These are phyloP conservation scores for Strobilomyces echinocephalus DNA, from an alignment of 768 basidiomycete genomes.

Conservation along the genomic window DNA sequence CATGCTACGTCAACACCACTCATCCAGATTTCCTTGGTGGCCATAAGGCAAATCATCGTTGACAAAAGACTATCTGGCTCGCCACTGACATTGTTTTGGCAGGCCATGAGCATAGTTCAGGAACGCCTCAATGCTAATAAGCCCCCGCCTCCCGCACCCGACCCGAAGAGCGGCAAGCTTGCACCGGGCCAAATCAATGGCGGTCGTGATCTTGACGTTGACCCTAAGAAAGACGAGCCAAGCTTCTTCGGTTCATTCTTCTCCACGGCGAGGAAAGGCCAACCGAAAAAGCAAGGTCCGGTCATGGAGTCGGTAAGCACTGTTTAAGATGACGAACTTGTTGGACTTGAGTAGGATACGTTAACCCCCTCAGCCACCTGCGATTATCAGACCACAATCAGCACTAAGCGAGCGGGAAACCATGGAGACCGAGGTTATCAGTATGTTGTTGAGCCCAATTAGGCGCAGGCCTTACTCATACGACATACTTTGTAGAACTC, in stretches of 20 bases:
- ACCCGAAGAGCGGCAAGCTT: conserved; percentile 68
- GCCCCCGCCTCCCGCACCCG: conserved; percentile 48
- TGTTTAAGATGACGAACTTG: conserved; percentile 7
- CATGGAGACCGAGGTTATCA: conserved; percentile 99
- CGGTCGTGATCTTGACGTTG: conserved; percentile 90
- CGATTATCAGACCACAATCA: conserved; percentile 83
- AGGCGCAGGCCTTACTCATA: neutral
- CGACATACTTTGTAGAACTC: conserved; percentile 53
- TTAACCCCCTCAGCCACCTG: conserved; percentile 57
- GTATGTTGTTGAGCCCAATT: conserved; percentile 45
- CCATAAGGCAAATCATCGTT: conserved; percentile 57
- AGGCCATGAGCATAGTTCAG: conserved; percentile 86
- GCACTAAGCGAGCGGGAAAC: conserved; percentile 91
- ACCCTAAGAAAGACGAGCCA: conserved; percentile 80
- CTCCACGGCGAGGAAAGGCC: conserved; percentile 55
- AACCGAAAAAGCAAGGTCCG: conserved; percentile 58
- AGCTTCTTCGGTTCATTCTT: conserved; percentile 98
- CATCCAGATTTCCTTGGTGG: conserved; percentile 98
- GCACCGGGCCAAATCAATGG: conserved; percentile 51
- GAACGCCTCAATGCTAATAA: conserved; percentile 83
- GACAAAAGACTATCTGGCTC: neutral
- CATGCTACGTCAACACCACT: conserved; percentile 98
- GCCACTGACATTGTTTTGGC: conserved; percentile 5
- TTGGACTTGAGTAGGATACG: conserved; percentile 1
- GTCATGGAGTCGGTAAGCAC: conserved; percentile 53